Percentiles rank a stretch among this genome's conserved stretches.
Conservation (phyloP, 164 flowering plant genomes). For the Chloranthus sessilifolius region DNA sequence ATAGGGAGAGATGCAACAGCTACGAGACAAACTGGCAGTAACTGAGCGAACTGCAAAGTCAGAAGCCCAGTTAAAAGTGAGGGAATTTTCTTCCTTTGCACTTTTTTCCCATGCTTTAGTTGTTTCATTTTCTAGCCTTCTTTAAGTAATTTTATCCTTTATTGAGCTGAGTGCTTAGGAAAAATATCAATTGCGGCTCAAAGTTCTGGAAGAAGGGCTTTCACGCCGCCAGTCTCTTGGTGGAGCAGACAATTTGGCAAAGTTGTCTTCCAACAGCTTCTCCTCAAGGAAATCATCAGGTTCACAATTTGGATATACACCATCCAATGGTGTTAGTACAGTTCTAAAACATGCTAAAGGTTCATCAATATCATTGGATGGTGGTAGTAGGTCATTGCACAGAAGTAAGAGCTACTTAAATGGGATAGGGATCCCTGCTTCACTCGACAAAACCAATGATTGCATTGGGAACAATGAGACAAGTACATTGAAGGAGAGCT, state of each 20-base stretch:
- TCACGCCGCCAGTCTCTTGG: slow-evolving; percentile 63
- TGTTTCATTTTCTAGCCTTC: background rate
- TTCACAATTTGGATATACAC: slow-evolving; percentile 21
- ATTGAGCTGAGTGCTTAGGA: slow-evolving; percentile 28
- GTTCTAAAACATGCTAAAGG: slow-evolving; percentile 34
- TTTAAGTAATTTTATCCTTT: slow-evolving; percentile 1
- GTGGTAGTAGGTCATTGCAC: slow-evolving; percentile 33
- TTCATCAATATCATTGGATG: slow-evolving; percentile 49
- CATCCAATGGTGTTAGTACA: slow-evolving; percentile 25
- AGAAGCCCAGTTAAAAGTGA: slow-evolving; percentile 69
- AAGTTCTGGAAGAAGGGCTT: slow-evolving; percentile 62
- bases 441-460: slow-evolving; percentile 9
- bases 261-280: slow-evolving; percentile 35
- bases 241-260: slow-evolving; percentile 49
- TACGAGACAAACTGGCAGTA: slow-evolving; percentile 59
- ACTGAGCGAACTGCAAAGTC: slow-evolving; percentile 69
- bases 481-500: slow-evolving; percentile 13
- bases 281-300: slow-evolving; percentile 25
- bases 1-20: slow-evolving; percentile 79
- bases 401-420: slow-evolving; percentile 20
- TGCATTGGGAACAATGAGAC: slow-evolving; percentile 12
- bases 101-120: background rate
- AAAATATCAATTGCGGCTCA: slow-evolving; percentile 59
- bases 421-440: slow-evolving; percentile 12
- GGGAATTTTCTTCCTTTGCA: slow-evolving; percentile 3